Conservation (phyloP, 768 basidiomycete species). For the Rubroboletus pulcherrimus region DNA sequence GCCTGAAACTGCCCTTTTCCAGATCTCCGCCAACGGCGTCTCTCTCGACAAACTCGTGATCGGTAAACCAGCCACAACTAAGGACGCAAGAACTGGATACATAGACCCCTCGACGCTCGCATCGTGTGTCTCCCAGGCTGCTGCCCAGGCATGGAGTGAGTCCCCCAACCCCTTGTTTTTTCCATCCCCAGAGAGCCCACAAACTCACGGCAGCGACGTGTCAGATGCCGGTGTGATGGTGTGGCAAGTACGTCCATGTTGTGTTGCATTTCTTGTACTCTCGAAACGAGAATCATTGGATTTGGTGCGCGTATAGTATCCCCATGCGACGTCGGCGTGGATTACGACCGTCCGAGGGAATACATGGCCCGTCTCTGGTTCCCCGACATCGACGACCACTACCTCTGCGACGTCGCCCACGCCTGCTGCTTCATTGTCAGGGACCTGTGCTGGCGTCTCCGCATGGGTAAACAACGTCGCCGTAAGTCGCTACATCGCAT, state of each 20-base stretch:
- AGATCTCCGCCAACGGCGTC: constrained; percentile 48
- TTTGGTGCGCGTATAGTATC: constrained; percentile 26
- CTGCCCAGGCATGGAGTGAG: constrained; percentile 65
- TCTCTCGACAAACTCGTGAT: constrained; percentile 50
- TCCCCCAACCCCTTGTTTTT: constrained; percentile 1
- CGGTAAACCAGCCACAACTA: constrained; percentile 46
- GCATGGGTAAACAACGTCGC: constrained; percentile 39
- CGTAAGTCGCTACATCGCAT: constrained; percentile 26
- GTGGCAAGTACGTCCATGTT: constrained; percentile 36
- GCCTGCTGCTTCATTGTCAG: constrained; percentile 20
- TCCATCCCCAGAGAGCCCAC: not conserved
- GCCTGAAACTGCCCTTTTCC: constrained; percentile 58
- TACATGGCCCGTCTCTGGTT: constrained; percentile 32
- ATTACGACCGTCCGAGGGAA: constrained; percentile 36
- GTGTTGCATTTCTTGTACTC: not conserved
- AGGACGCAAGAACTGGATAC: constrained; percentile 50
- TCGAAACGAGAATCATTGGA: not conserved
- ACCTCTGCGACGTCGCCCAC: constrained; percentile 15
- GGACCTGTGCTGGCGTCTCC: constrained; percentile 39
- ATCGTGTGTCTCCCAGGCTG: constrained; percentile 57
- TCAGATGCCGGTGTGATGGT: constrained; percentile 40
- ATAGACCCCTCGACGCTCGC: constrained; percentile 56
- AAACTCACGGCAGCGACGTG: not conserved
- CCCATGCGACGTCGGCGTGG: constrained; percentile 38
- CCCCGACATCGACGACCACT: not conserved